Conservation (phyloP, 2,329 filamentous ascomycete genomes). For the Dactylellina cionopaga region DNA sequence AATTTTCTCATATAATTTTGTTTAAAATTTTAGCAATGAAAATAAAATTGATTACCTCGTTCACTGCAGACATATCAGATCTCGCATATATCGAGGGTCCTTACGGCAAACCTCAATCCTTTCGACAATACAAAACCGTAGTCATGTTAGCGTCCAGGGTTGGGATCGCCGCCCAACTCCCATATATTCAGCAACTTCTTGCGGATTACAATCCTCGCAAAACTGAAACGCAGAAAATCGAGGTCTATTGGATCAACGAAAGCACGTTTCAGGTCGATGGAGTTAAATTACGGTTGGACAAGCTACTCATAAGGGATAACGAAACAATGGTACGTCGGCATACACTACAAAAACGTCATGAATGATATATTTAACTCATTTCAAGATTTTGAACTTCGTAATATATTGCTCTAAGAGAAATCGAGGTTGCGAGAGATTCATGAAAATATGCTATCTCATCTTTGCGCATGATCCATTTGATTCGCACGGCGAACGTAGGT, state of each 20-base stretch:
- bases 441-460: too few relatives aligned
- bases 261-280: background rate
- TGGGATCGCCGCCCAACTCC: background rate
- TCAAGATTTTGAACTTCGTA: too few relatives aligned
- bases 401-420: too few relatives aligned
- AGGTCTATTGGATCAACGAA: background rate
- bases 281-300: background rate
- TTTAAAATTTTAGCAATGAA: too few relatives aligned
- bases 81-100: background rate
- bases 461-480: too few relatives aligned
- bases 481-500: too few relatives aligned
- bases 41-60: too few relatives aligned
- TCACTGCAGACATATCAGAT: background rate
- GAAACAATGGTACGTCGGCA: too few relatives aligned
- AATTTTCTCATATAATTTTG: too few relatives aligned
- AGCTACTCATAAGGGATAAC: background rate
- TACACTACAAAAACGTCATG: too few relatives aligned
- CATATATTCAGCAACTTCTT: constrained; percentile 1
- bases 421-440: too few relatives aligned
- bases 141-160: background rate
- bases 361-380: too few relatives aligned
- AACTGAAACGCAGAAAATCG: background rate
- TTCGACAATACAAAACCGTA: background rate
- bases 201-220: background rate
- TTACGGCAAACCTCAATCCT: background rate